Conservation (phyloP, 306 rosid species). For the Malus orientalis region DNA sequence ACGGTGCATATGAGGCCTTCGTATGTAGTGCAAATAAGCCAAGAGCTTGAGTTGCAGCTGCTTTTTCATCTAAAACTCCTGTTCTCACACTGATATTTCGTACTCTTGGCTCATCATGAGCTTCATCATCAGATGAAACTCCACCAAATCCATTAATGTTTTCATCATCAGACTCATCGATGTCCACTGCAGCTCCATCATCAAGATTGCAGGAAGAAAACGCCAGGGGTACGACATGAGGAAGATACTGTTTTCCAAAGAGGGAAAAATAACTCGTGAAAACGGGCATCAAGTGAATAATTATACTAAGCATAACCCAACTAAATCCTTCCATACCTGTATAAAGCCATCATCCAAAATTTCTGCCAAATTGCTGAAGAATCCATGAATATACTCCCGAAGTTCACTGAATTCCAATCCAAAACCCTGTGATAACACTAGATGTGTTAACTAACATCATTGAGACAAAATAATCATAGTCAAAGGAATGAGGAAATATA, state of each 20-base stretch:
- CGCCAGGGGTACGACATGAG: constrained; percentile 89
- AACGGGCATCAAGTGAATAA: constrained; percentile 14
- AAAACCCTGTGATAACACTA: constrained; percentile 64
- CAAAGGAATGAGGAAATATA: constrained; percentile 18
- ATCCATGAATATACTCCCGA: constrained; percentile 96
- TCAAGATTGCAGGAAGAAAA: constrained; percentile 96
- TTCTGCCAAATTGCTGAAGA: constrained; percentile 93
- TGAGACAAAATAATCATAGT: neutral
- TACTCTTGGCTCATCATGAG: constrained; percentile 95
- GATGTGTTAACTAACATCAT: constrained; percentile 5
- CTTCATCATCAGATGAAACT: constrained; percentile 97
- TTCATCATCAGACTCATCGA: constrained; percentile 83
- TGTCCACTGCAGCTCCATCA: constrained; percentile 92
- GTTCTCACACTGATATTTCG: constrained; percentile 91
- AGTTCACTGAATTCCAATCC: constrained; percentile 88
- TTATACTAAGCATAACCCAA: constrained; percentile 10
- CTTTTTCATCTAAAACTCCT: constrained; percentile 98
- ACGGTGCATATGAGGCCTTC: constrained; percentile 78
- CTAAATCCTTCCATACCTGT: constrained; percentile 49
- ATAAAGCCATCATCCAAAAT: constrained; percentile 77
- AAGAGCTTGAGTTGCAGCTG: constrained; percentile 99
- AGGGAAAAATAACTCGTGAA: constrained; percentile 18
- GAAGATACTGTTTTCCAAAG: constrained; percentile 74
- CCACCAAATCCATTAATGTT: constrained; percentile 83
- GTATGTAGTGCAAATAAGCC: constrained; percentile 94